phyloP scores from a whole-genome alignment of 768 basidiomycete genomes.

The Leccinum olivaceopallidum region DNA sequence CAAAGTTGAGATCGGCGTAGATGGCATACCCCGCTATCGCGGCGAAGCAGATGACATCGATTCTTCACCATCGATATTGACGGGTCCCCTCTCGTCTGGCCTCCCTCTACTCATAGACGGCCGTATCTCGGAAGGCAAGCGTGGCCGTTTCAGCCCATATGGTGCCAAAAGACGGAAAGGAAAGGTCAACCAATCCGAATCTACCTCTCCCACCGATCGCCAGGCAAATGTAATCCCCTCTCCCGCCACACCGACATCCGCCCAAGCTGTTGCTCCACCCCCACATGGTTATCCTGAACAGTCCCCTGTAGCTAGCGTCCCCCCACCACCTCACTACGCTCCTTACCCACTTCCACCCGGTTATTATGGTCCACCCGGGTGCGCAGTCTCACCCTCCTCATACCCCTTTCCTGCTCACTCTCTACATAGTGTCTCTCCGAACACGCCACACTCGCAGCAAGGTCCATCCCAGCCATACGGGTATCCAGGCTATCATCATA shows the following conservation, averaged over 20 bases:
- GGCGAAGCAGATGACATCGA: constrained; percentile 80
- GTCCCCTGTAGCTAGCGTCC: constrained; percentile 23
- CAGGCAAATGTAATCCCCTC: constrained; percentile 27
- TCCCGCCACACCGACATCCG: constrained; percentile 32
- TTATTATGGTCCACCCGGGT: constrained; percentile 36
- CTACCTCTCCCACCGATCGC: constrained; percentile 32
- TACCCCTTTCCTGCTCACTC: constrained; percentile 16
- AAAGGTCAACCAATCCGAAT: constrained; percentile 29
- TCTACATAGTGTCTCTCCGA: constrained; percentile 21
- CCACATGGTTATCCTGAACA: constrained; percentile 32
- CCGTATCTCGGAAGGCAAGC: constrained; percentile 44
- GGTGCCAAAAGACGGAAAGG: constrained; percentile 42
- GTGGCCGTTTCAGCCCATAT: constrained; percentile 49
- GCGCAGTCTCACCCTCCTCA: constrained; percentile 4
- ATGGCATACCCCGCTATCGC: constrained; percentile 80
- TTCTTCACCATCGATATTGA: constrained; percentile 39
- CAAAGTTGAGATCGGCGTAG: constrained; percentile 80
- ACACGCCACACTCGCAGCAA: constrained; percentile 25
- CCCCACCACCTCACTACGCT: constrained; percentile 32
- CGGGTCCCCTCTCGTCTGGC: constrained; percentile 45
- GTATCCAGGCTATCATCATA: constrained; percentile 25
- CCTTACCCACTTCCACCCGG: constrained; percentile 34
- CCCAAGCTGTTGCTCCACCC: constrained; percentile 26
- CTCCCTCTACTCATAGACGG: constrained; percentile 52
- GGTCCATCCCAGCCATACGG: constrained; percentile 24